Conservation (phyloP, 78 protist species). For the Dictyostelium brefeldianum region DNA sequence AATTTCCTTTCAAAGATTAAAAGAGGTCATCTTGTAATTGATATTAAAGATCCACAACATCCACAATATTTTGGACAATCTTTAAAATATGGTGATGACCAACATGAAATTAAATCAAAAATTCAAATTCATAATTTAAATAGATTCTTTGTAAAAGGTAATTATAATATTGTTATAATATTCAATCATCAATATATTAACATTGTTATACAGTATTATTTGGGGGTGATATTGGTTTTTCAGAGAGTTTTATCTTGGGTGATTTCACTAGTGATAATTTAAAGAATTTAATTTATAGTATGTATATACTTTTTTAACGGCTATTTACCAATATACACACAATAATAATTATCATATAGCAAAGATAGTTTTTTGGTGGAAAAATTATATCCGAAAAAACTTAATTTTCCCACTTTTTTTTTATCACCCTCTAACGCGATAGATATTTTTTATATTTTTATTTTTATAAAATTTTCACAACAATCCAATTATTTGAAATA, state of each 20-base stretch:
- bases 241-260: slow-evolving; percentile 48
- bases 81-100: slow-evolving; percentile 27
- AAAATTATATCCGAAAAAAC: no score
- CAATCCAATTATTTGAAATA: not conserved
- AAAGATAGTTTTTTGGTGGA: no score
- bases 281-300: slow-evolving; percentile 23
- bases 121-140: slow-evolving; percentile 9
- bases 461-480: not conserved
- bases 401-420: no score
- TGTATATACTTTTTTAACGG: not conserved
- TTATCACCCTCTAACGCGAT: no score
- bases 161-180: not conserved
- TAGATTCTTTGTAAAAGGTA: slow-evolving; percentile 51
- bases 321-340: no score
- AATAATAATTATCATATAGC: no score
- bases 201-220: slow-evolving; percentile 10
- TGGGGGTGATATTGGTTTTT: slow-evolving; percentile 65
- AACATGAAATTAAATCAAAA: slow-evolving; percentile 2
- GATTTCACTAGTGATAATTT: slow-evolving; percentile 14
- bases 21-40: slow-evolving; percentile 2
- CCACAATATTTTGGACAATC: not conserved
- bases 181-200: not conserved
- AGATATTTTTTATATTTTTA: not conserved
- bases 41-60: not conserved
- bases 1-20: slow-evolving; percentile 21